These are phyloP conservation scores for Epichloe glyceriae DNA, from an alignment of 2,329 filamentous ascomycete species.

Conservation along the genomic window DNA sequence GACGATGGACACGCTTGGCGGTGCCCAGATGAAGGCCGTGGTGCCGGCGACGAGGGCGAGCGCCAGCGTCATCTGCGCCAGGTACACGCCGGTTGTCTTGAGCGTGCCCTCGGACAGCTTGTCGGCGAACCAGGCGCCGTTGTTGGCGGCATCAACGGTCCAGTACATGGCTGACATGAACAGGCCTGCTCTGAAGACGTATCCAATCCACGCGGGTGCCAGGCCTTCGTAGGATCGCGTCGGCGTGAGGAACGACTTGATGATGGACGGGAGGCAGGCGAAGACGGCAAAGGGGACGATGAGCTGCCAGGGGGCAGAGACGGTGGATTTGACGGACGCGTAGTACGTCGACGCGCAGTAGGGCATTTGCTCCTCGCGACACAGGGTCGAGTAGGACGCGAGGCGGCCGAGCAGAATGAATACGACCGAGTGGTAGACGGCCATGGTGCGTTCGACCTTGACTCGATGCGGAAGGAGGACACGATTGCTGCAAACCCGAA, in stretches of 20 bases:
- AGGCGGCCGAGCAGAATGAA: conserved; percentile 70
- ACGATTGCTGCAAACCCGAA: conserved; percentile 68
- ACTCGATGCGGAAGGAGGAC: conserved; percentile 61
- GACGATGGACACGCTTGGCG: conserved; percentile 68
- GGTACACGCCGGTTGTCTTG: conserved; percentile 60
- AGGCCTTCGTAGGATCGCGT: conserved; percentile 81
- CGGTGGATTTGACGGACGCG: conserved; percentile 79
- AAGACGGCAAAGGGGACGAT: conserved; percentile 64
- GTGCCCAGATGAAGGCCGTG: conserved; percentile 73
- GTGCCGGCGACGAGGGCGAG: conserved; percentile 74
- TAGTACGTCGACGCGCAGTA: conserved; percentile 95
- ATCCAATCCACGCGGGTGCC: conserved; percentile 71
- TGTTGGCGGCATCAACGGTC: conserved; percentile 80
- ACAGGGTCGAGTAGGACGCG: conserved; percentile 80
- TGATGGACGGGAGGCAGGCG: conserved; percentile 56
- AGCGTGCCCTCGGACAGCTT: conserved; percentile 43
- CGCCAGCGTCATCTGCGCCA: conserved; percentile 70
- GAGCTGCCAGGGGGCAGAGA: conserved; percentile 83
- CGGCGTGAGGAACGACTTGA: conserved; percentile 68
- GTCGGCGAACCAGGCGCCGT: conserved; percentile 61
- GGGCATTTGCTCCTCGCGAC: conserved; percentile 96
- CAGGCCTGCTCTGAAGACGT: conserved; percentile 64
- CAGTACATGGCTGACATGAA: conserved; percentile 71
- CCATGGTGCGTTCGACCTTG: conserved; percentile 56
- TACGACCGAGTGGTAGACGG: conserved; percentile 70